Percentiles rank a stretch among this genome's conserved stretches.
Conservation (phyloP, 768 basidiomycete genomes). For the Cyathus striatus region DNA sequence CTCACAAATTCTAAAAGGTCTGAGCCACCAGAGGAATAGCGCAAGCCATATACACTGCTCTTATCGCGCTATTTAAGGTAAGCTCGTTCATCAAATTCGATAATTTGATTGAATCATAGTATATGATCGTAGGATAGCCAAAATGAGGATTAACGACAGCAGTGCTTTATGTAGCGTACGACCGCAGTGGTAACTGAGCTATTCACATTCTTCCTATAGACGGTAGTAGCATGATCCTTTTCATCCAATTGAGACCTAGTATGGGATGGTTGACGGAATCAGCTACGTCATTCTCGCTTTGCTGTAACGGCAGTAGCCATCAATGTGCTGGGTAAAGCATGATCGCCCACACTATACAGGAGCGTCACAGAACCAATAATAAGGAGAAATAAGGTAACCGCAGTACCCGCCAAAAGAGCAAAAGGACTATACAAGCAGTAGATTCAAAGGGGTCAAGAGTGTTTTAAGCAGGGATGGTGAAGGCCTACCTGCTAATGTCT, state of each 20-base stretch:
- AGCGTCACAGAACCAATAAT: constrained; percentile 64
- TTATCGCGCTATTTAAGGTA: too few relatives aligned
- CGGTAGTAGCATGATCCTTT: too few relatives aligned
- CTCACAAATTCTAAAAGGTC: too few relatives aligned
- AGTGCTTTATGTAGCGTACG: too few relatives aligned
- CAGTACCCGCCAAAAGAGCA: constrained; percentile 66
- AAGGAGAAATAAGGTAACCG: constrained; percentile 57
- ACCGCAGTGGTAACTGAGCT: too few relatives aligned
- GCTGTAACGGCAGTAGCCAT: constrained; percentile 50
- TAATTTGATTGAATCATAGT: too few relatives aligned
- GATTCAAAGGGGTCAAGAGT: constrained; percentile 1
- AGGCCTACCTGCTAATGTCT: constrained; percentile 79
- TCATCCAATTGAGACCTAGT: neutral
- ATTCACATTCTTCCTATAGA: too few relatives aligned
- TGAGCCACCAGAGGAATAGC: too few relatives aligned
- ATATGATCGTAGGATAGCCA: too few relatives aligned
- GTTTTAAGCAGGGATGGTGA: neutral
- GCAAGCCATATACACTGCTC: too few relatives aligned
- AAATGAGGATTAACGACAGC: too few relatives aligned
- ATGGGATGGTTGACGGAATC: neutral
- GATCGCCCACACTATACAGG: constrained; percentile 54
- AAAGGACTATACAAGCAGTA: constrained; percentile 49
- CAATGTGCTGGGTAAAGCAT: constrained; percentile 71
- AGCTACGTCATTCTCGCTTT: constrained; percentile 44
- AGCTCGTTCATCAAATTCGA: too few relatives aligned